phyloP scores from a whole-genome alignment of 768 basidiomycete species.

The Candolleomyces efflorescens region DNA sequence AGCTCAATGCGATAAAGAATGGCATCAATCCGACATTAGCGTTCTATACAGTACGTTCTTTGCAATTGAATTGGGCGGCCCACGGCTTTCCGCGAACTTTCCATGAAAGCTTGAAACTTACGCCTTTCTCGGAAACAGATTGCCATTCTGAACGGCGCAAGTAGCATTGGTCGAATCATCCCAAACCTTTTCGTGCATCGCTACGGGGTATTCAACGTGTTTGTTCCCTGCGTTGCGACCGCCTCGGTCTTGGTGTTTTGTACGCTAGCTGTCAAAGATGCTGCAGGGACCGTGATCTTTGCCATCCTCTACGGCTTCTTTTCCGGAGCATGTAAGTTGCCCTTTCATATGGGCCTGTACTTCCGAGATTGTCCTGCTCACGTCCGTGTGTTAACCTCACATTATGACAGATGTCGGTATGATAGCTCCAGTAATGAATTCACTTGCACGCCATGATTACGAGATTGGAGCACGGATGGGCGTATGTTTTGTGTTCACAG shows the following conservation, averaged over 20 bases:
- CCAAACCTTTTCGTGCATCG: slow-evolving; percentile 37
- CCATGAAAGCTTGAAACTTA: neutral
- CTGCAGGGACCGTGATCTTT: slow-evolving; percentile 32
- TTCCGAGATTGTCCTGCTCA: neutral
- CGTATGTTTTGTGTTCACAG: slow-evolving; percentile 43
- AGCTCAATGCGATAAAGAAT: slow-evolving; percentile 47
- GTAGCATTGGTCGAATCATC: slow-evolving; percentile 42
- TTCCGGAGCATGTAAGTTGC: slow-evolving; percentile 38
- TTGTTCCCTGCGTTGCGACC: slow-evolving; percentile 27
- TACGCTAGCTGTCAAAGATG: slow-evolving; percentile 34
- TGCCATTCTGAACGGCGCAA: slow-evolving; percentile 48
- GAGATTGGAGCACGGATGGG: slow-evolving; percentile 57
- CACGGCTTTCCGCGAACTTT: neutral
- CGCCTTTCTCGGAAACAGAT: slow-evolving; percentile 26
- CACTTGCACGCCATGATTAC: slow-evolving; percentile 37
- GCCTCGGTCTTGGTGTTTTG: slow-evolving; percentile 38
- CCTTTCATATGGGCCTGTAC: neutral
- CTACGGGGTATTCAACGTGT: slow-evolving; percentile 38
- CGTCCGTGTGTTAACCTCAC: slow-evolving; percentile 7
- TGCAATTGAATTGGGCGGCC: neutral
- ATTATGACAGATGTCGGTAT: slow-evolving; percentile 32
- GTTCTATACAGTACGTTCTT: slow-evolving; percentile 48
- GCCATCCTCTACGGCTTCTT: slow-evolving; percentile 45
- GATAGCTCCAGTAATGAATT: slow-evolving; percentile 39
- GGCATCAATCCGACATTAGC: slow-evolving; percentile 43